phyloP scores from a whole-genome alignment of 2,329 filamentous ascomycete species.

The Pseudogymnoascus sp. region DNA sequence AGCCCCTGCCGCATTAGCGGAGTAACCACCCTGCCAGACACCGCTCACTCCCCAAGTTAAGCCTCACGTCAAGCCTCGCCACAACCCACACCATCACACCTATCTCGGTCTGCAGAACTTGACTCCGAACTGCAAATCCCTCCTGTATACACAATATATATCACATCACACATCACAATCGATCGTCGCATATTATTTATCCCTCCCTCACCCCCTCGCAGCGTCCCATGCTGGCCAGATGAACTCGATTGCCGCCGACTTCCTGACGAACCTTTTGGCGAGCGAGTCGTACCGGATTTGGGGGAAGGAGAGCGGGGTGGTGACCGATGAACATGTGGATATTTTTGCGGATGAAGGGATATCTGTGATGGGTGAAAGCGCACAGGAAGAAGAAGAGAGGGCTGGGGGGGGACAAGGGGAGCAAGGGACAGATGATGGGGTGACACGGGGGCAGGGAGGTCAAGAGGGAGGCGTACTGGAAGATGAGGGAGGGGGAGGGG shows the following conservation, averaged over 20 bases:
- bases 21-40: conserved; percentile 6
- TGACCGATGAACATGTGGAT: background rate
- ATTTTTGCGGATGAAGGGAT: background rate
- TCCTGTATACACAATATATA: background rate
- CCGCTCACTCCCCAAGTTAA: background rate
- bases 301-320: background rate
- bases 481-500: background rate
- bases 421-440: background rate
- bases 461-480: background rate
- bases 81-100: background rate
- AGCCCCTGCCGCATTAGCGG: conserved; percentile 3
- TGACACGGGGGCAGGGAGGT: background rate
- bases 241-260: conserved; percentile 2
- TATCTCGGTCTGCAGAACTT: conserved; percentile 4
- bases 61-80: background rate
- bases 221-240: background rate
- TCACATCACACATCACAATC: background rate
- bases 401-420: background rate
- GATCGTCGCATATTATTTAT: background rate
- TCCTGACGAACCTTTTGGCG: conserved; percentile 1
- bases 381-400: background rate
- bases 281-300: background rate
- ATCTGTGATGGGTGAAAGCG: conserved; percentile 1
- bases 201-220: background rate
- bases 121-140: background rate